Base-by-base conservation (phyloP, 2,329 filamentous ascomycete genomes). In the Phaeosphaeria sp. region DNA sequence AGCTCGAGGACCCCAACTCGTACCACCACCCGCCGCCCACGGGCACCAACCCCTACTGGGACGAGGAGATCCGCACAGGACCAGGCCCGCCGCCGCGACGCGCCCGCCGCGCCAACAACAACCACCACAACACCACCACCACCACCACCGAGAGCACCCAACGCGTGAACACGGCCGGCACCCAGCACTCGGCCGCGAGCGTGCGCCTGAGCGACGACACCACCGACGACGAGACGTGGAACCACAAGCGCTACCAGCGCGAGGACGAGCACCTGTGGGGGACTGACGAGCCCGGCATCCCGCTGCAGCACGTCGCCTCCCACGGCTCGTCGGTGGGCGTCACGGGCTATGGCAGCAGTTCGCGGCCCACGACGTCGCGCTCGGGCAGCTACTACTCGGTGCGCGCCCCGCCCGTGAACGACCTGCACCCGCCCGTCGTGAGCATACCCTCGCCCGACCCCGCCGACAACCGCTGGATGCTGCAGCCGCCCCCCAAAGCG, bases 221-320 rank as follows among this genome's bases (percentile, higher is more conserved):
- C 25, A 8, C 25, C 25, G 66, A 73, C 57, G 78, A 78, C 57
- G 76, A 77, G 55, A 89, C 88, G 48, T 93, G 90, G 90, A 94
- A 95, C 71, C 84, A 84, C 67, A 88, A 87, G 75, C 86, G 90
- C 60, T 93, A 96, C 74, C 91, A 97, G 75, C 84, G 93, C 53
- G 91, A 95, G 74, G 93, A 97, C 64, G 93, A 97, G 77, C 88
- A 91, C 63, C 82, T 96, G 6, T 96, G 92, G 91, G 92, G 92
- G 18, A 45, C 50, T 3, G 87, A 89, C 67, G 78, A 84, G 9
- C 58, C 64, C 5, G 48, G 67, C 1, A 55, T 61, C 3, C 61
- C 81, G 47, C 71, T 81, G 64, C 60, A 68, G 17, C 60, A 64
- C 25, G 67, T 65, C 42, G 56, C 63, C 9, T 68, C 64, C 7